Conservation (phyloP, 306 rosid species). For the Biancaea sappan region DNA sequence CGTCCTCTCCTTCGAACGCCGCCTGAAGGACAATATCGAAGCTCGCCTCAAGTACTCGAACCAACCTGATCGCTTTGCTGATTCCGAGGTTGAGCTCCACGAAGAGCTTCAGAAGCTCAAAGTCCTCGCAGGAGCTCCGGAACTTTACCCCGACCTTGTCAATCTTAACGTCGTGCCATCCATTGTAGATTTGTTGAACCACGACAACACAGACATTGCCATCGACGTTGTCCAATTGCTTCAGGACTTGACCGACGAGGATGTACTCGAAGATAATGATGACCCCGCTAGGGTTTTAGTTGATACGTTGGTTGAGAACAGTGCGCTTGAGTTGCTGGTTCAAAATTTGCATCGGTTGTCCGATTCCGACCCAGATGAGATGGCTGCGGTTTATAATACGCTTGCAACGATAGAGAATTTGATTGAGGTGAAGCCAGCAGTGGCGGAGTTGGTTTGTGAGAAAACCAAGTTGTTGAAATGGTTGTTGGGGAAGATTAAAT, state of each 20-base stretch:
- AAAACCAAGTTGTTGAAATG: conserved; percentile 79
- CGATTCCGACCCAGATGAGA: conserved; percentile 76
- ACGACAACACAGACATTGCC: conserved; percentile 88
- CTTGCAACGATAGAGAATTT: conserved; percentile 86
- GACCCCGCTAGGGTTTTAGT: conserved; percentile 78
- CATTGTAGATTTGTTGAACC: conserved; percentile 70
- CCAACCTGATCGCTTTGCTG: conserved; percentile 90
- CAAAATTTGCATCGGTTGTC: conserved; percentile 75
- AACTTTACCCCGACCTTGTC: conserved; percentile 86
- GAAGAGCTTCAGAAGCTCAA: conserved; percentile 87
- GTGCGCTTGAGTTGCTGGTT: conserved; percentile 74
- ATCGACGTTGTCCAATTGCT: conserved; percentile 79
- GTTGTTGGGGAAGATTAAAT: conserved; percentile 88
- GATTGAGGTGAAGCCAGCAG: conserved; percentile 86
- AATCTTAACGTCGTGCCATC: conserved; percentile 73
- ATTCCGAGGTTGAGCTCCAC: conserved; percentile 90
- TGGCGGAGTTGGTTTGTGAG: conserved; percentile 88
- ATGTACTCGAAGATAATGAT: conserved; percentile 75
- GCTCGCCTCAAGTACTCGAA: conserved; percentile 88
- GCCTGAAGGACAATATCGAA: conserved; percentile 82
- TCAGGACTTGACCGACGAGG: conserved; percentile 88
- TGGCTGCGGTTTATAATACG: conserved; percentile 64
- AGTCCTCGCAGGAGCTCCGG: conserved; percentile 87
- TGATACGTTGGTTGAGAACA: conserved; percentile 71
- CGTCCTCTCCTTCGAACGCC: conserved; percentile 89